phyloP scores from a whole-genome alignment of 768 basidiomycete genomes.

The Leucocoprinus sp. region DNA sequence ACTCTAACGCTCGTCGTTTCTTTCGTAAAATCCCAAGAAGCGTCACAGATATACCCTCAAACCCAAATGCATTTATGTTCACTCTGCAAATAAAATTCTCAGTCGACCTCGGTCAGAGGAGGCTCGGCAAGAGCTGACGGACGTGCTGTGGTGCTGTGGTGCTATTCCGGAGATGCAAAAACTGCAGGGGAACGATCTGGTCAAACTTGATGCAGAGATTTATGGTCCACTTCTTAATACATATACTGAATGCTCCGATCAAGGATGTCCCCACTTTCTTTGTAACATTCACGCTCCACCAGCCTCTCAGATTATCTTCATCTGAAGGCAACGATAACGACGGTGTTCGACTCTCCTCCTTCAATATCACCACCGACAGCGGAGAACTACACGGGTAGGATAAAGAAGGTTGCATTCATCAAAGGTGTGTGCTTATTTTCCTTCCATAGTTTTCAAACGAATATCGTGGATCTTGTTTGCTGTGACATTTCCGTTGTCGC shows the following conservation, averaged over 20 bases:
- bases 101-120: too few relatives aligned
- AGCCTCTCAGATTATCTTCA: slow-evolving; percentile 25
- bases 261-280: slow-evolving; percentile 97
- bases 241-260: slow-evolving; percentile 83
- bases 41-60: too few relatives aligned
- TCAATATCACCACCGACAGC: slow-evolving; percentile 82
- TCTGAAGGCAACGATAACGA: slow-evolving; percentile 19
- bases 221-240: slow-evolving; percentile 50
- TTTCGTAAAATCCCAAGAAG: too few relatives aligned
- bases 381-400: slow-evolving; percentile 97
- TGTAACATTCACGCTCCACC: slow-evolving; percentile 79
- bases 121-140: too few relatives aligned
- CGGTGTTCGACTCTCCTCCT: slow-evolving; percentile 33
- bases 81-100: too few relatives aligned
- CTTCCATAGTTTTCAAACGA: neutral
- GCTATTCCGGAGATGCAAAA: slow-evolving; percentile 82
- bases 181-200: slow-evolving; percentile 41
- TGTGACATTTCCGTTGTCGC: slow-evolving; percentile 86
- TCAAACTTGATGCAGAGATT: slow-evolving; percentile 78
- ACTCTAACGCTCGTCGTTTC: too few relatives aligned
- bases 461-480: slow-evolving; percentile 77
- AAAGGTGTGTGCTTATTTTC: slow-evolving; percentile 60
- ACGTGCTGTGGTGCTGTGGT: too few relatives aligned
- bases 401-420: too few relatives aligned
- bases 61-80: too few relatives aligned